Percentiles rank a stretch among this genome's conserved stretches.
These are phyloP conservation scores for Plasmopara viticola DNA, from an alignment of 352 stramenopile genomes.

Conservation along the genomic window DNA sequence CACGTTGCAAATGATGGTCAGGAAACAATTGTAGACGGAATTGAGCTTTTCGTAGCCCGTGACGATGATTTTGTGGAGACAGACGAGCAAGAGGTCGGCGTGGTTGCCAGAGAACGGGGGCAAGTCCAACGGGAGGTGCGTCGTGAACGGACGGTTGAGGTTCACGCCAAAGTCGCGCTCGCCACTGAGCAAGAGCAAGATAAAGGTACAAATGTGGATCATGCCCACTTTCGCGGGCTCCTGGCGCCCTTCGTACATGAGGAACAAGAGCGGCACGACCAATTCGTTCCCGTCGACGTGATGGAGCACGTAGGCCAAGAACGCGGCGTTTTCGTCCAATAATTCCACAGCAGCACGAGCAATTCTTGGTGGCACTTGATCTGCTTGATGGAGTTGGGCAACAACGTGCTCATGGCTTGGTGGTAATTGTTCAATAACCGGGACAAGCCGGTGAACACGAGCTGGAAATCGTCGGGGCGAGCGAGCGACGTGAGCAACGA, in stretches of 20 bases:
- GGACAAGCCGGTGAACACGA: slow-evolving; percentile 92
- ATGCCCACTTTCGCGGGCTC: slow-evolving; percentile 92
- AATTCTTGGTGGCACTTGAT: slow-evolving; percentile 97
- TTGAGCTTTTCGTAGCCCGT: slow-evolving; percentile 95
- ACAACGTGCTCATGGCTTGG: slow-evolving; percentile 89
- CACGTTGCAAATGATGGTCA: slow-evolving; percentile 99
- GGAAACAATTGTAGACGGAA: slow-evolving; percentile 97
- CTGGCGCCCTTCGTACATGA: slow-evolving; percentile 93
- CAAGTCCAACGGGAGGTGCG: slow-evolving; percentile 91
- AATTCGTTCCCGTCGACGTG: slow-evolving; percentile 92
- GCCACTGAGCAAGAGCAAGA: slow-evolving; percentile 94
- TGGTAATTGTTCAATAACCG: slow-evolving; percentile 97
- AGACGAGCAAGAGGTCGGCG: slow-evolving; percentile 95
- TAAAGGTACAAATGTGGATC: slow-evolving; percentile 98
- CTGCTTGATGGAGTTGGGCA: slow-evolving; percentile 91
- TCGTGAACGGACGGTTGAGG: slow-evolving; percentile 95
- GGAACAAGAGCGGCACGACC: slow-evolving; percentile 77
- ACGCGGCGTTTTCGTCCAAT: slow-evolving; percentile 95
- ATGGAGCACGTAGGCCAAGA: slow-evolving; percentile 92
- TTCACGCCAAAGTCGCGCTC: slow-evolving; percentile 96
- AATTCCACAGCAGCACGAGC: slow-evolving; percentile 97
- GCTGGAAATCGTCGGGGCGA: slow-evolving; percentile 84
- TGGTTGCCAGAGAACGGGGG: slow-evolving; percentile 94
- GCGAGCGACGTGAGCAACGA: slow-evolving; percentile 60
- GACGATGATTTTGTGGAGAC: slow-evolving; percentile 97